phyloP scores from a whole-genome alignment of 2,329 filamentous ascomycete genomes.

The Dendrostoma leiphaemia region DNA sequence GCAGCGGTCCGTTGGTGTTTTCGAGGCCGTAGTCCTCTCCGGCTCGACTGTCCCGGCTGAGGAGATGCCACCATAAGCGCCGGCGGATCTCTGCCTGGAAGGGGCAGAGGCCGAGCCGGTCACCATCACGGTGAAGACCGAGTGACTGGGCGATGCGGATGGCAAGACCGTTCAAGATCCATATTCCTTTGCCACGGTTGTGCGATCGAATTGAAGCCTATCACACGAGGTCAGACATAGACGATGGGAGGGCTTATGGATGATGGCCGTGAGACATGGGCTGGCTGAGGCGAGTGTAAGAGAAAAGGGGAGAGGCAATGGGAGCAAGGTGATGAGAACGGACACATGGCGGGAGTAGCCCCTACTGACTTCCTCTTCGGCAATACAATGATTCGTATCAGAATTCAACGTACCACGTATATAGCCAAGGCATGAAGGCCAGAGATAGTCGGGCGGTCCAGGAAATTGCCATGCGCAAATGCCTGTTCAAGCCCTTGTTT shows the following conservation, averaged over 20 bases:
- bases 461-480: constrained; percentile 36
- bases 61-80: constrained; percentile 54
- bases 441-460: constrained; percentile 36
- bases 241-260: too few species aligned
- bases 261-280: too few species aligned
- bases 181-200: constrained; percentile 33
- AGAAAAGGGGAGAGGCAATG: too few species aligned
- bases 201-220: constrained; percentile 31
- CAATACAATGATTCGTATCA: too few species aligned
- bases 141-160: constrained; percentile 45
- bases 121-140: constrained; percentile 37
- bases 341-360: too few species aligned
- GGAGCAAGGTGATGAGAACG: too few species aligned
- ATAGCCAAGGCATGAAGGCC: constrained; percentile 35
- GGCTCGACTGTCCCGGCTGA: constrained; percentile 40
- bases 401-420: constrained; percentile 37
- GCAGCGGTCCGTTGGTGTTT: constrained; percentile 28
- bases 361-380: too few species aligned
- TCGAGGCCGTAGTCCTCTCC: constrained; percentile 41
- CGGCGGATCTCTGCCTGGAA: constrained; percentile 54
- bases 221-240: constrained; percentile 23
- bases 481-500: constrained; percentile 36
- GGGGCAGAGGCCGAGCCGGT: constrained; percentile 46
- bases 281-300: too few species aligned
- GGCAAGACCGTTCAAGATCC: constrained; percentile 42